Percentiles rank a stretch among this genome's conserved stretches.
These are phyloP conservation scores for Stromatinia cepivora DNA, from an alignment of 2,329 filamentous ascomycete genomes.

Conservation along the genomic window DNA sequence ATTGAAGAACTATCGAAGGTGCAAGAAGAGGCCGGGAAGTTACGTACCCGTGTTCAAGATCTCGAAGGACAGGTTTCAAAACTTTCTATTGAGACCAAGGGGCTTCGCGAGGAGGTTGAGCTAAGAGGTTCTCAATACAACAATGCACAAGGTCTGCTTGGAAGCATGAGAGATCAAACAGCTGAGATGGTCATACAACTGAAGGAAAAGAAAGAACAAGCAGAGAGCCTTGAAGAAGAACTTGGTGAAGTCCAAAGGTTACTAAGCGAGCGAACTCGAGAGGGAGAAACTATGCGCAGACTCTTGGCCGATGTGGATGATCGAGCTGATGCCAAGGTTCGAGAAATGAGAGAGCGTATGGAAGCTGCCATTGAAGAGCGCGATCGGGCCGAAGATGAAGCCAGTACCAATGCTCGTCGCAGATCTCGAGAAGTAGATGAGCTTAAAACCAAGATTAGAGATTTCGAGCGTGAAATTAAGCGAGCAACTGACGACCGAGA, in stretches of 20 bases:
- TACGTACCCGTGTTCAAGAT: conserved; percentile 62
- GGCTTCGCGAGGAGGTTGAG: conserved; percentile 75
- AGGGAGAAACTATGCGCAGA: conserved; percentile 92
- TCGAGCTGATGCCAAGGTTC: conserved; percentile 75
- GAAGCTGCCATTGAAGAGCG: conserved; percentile 91
- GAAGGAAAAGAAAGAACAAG: conserved; percentile 80
- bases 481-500: conserved; percentile 72
- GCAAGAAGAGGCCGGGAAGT: conserved; percentile 69
- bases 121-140: conserved; percentile 83
- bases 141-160: conserved; percentile 80
- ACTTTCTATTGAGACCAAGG: conserved; percentile 65
- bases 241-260: conserved; percentile 83
- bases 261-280: conserved; percentile 82
- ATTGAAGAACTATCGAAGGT: conserved; percentile 68
- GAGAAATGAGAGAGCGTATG: conserved; percentile 86
- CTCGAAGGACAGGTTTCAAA: conserved; percentile 73
- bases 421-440: conserved; percentile 85
- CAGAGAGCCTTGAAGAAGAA: conserved; percentile 89
- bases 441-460: conserved; percentile 72
- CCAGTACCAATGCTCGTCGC: conserved; percentile 72
- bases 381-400: conserved; percentile 89
- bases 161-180: conserved; percentile 90
- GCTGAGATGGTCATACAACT: conserved; percentile 87
- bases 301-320: conserved; percentile 84
- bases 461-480: conserved; percentile 76